Evolutionary conservation across 1,284 basidiomycete species (phyloP).

Genomic region (Exsudoporus floridanus): DNA sequence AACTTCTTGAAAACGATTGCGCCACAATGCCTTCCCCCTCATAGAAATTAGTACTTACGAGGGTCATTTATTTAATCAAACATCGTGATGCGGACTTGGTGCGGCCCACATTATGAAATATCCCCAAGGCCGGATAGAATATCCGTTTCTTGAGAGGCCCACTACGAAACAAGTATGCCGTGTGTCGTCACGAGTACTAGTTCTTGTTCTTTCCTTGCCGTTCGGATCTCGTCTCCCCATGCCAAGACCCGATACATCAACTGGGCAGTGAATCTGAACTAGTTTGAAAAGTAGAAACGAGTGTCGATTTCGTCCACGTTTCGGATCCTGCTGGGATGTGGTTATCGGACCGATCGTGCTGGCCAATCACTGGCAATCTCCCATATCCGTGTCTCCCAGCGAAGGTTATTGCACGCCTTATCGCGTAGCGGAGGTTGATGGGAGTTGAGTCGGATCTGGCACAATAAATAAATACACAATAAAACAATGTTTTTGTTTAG

Average conservation of each 20-base stretch:
- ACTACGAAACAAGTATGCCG: neutral
- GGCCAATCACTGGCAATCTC: neutral
- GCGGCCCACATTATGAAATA: neutral
- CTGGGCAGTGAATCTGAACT: neutral
- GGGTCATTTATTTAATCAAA: slow-evolving; percentile 5
- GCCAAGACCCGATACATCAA: neutral
- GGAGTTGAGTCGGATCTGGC: too few species aligned
- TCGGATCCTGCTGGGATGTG: neutral
- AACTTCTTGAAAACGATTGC: neutral
- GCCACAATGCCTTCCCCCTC: slow-evolving; percentile 2
- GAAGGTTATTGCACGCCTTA: neutral
- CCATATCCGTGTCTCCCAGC: neutral
- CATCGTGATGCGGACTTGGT: slow-evolving; percentile 6
- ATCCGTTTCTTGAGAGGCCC: neutral
- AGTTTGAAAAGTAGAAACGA: neutral
- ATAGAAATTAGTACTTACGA: neutral
- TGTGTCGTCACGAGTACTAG: neutral
- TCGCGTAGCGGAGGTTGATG: neutral
- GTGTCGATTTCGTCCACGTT: slow-evolving; percentile 1
- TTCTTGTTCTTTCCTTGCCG: neutral
- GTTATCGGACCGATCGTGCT: neutral
- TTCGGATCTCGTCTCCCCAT: slow-evolving; percentile 4
- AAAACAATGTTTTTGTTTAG: too few species aligned
- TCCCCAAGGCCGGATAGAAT: neutral
- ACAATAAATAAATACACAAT: too few species aligned